Evolutionary conservation across 2,329 filamentous ascomycete genomes (phyloP).

Genomic region (Exophiala phaeomuriformis): DNA sequence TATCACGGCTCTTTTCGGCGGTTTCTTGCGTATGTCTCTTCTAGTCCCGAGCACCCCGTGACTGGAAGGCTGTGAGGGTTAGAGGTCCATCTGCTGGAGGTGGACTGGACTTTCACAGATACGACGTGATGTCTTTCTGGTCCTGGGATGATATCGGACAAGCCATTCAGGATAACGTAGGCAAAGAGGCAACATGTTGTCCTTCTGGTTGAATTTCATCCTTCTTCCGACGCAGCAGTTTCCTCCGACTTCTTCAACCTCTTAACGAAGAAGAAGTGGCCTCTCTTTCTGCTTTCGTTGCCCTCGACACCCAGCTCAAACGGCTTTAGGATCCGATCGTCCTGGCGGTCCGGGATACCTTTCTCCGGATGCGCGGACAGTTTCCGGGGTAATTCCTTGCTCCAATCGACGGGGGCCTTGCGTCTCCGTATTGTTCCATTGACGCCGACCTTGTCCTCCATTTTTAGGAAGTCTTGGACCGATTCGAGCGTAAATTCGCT

Average conservation of each 20-base stretch:
- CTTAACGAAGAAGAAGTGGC: slow-evolving; percentile 67
- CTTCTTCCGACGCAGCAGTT: not conserved
- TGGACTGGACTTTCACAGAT: too few relatives aligned
- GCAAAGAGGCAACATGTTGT: not conserved
- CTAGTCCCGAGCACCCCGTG: too few relatives aligned
- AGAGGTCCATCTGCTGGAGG: too few relatives aligned
- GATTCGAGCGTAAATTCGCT: not conserved
- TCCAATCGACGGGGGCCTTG: slow-evolving; percentile 28
- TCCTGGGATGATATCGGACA: too few relatives aligned
- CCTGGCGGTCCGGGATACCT: slow-evolving; percentile 45
- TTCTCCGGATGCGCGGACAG: slow-evolving; percentile 26
- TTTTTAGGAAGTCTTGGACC: slow-evolving; percentile 34
- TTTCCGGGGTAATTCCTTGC: not conserved
- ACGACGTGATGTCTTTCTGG: too few relatives aligned
- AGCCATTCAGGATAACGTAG: too few relatives aligned
- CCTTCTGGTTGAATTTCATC: not conserved
- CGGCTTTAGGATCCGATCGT: slow-evolving; percentile 32
- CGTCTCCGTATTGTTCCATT: slow-evolving; percentile 44
- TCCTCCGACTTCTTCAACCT: slow-evolving; percentile 7
- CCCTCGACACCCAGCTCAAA: slow-evolving; percentile 55
- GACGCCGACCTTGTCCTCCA: slow-evolving; percentile 37
- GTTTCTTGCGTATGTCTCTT: too few relatives aligned
- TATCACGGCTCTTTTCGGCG: too few relatives aligned
- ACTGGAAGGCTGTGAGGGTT: too few relatives aligned
- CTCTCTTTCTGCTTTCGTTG: slow-evolving; percentile 60